A percentile compares a stretch with the other conserved stretches of the same genome.
phyloP scores from a whole-genome alignment of 805 yeast genomes.

The Teunomyces gatunensis region DNA sequence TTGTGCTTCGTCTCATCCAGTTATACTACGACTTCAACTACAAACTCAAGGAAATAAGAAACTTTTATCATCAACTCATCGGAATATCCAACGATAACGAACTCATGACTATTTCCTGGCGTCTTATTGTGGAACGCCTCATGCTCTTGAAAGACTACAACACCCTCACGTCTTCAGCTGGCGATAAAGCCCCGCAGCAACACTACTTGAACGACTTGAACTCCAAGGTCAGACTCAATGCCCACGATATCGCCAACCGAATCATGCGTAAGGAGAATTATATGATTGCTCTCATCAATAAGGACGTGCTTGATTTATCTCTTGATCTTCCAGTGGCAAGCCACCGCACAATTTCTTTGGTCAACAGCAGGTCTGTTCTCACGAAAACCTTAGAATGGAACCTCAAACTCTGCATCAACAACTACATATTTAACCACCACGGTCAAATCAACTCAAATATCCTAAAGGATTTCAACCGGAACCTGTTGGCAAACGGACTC shows the following conservation, averaged over 20 bases:
- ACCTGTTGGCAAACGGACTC: constrained; percentile 64
- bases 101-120: constrained; percentile 92
- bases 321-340: constrained; percentile 23
- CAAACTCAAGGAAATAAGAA: constrained; percentile 68
- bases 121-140: constrained; percentile 71
- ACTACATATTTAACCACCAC: constrained; percentile 75
- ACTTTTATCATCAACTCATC: constrained; percentile 71
- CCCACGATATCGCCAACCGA: constrained; percentile 92
- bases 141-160: constrained; percentile 77
- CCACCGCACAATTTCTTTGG: neutral
- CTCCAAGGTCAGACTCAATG: constrained; percentile 74
- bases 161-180: constrained; percentile 53
- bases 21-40: constrained; percentile 56
- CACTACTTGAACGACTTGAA: constrained; percentile 50
- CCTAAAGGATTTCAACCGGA: constrained; percentile 67
- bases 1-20: constrained; percentile 51
- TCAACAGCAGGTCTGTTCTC: constrained; percentile 33
- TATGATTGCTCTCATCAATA: constrained; percentile 84
- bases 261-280: constrained; percentile 95
- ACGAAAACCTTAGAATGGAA: constrained; percentile 96
- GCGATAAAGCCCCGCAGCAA: constrained; percentile 16
- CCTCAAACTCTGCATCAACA: constrained; percentile 80
- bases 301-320: constrained; percentile 65
- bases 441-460: constrained; percentile 78
- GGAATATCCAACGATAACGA: constrained; percentile 71